These are phyloP conservation scores for Colletotrichum spaethianum DNA, from an alignment of 2,329 filamentous ascomycete species.

Conservation along the genomic window DNA sequence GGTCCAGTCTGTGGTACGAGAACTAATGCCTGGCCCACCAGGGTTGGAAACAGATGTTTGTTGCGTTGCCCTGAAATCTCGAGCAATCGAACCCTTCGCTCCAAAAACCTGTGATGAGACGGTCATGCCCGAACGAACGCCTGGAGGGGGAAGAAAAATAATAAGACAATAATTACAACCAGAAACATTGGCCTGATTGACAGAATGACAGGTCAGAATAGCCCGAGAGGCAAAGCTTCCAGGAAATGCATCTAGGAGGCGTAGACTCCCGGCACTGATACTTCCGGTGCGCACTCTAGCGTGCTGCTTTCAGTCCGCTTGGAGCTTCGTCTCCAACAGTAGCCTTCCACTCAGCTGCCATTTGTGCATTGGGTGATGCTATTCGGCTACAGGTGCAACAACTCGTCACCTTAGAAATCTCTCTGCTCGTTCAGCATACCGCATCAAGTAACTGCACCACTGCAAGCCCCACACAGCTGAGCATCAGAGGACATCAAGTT, in stretches of 20 bases:
- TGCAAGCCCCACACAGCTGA: slow-evolving; percentile 12
- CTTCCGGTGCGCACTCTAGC: neutral
- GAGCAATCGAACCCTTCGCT: neutral
- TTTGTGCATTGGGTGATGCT: neutral
- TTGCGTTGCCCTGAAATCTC: neutral
- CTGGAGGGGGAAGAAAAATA: too few relatives aligned
- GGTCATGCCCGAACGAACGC: neutral
- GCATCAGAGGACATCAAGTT: neutral
- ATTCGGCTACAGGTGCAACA: neutral
- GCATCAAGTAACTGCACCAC: neutral
- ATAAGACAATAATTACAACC: neutral
- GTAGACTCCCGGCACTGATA: neutral
- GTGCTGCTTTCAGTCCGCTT: too few relatives aligned
- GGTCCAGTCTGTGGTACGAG: neutral
- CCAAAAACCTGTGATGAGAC: neutral
- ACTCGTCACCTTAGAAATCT: too few relatives aligned
- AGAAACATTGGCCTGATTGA: neutral
- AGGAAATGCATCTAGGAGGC: neutral
- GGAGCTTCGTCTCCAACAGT: neutral
- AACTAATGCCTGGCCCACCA: neutral
- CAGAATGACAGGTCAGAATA: slow-evolving; percentile 10
- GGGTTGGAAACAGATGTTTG: neutral
- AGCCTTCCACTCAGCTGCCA: neutral
- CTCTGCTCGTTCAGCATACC: neutral
- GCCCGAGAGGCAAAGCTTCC: slow-evolving; percentile 9